These are phyloP conservation scores for Colletotrichum costaricense DNA, from an alignment of 2,329 filamentous ascomycete genomes.

Conservation along the genomic window DNA sequence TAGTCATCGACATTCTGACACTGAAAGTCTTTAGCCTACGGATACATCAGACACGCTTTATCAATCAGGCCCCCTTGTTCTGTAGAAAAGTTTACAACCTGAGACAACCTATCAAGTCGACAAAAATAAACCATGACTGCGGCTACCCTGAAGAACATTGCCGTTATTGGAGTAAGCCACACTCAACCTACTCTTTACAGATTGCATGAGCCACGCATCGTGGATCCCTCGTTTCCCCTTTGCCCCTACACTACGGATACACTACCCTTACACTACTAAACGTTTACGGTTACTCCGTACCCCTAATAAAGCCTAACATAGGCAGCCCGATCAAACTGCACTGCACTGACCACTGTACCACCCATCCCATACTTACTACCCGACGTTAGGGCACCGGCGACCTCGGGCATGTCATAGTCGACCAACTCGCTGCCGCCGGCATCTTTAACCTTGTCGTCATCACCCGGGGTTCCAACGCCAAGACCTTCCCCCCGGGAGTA, in stretches of 20 bases:
- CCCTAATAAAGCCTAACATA: not conserved
- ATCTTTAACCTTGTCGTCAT: constrained; percentile 50
- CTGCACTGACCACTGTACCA: constrained; percentile 9
- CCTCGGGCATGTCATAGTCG: constrained; percentile 46
- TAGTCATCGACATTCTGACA: not conserved
- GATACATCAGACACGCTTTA: too few relatives aligned
- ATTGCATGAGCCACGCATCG: not conserved
- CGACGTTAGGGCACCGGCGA: constrained; percentile 40
- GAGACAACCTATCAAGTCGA: not conserved
- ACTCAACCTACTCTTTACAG: not conserved
- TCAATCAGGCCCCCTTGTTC: not conserved
- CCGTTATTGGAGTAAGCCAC: constrained; percentile 18
- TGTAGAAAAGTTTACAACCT: not conserved
- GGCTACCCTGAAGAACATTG: not conserved
- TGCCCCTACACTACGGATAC: not conserved
- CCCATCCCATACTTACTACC: not conserved
- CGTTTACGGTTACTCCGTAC: too few relatives aligned
- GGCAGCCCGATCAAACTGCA: not conserved
- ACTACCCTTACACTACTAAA: too few relatives aligned
- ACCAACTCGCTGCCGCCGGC: constrained; percentile 42
- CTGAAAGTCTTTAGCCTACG: not conserved
- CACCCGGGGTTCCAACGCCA: constrained; percentile 52
- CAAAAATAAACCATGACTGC: not conserved
- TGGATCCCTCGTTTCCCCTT: not conserved
- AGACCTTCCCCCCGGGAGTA: constrained; percentile 44